Evolutionary conservation across 768 basidiomycete genomes (phyloP).

Genomic region (Tylopilus felleus): DNA sequence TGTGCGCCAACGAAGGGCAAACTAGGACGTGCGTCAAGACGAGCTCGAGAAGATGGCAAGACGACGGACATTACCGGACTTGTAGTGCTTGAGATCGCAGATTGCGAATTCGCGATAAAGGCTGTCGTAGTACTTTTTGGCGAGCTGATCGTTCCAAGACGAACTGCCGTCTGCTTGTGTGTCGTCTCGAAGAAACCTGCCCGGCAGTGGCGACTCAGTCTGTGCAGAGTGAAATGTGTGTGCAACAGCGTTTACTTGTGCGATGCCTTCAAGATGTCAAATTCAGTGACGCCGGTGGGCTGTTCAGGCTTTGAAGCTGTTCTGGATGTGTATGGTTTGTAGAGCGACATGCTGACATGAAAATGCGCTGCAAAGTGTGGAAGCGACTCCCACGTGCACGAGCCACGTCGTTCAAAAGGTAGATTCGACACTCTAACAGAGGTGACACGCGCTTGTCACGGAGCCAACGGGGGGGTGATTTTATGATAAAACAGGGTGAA

Average conservation of each 20-base stretch:
- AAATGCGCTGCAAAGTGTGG: too few relatives aligned
- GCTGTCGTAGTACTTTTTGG: conserved; percentile 81
- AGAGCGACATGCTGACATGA: too few relatives aligned
- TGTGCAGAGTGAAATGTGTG: neutral
- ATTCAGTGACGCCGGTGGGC: conserved; percentile 43
- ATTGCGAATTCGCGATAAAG: conserved; percentile 91
- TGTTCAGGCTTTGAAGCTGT: neutral
- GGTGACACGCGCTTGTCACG: too few relatives aligned
- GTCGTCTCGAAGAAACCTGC: conserved; percentile 73
- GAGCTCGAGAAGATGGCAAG: neutral
- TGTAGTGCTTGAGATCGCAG: conserved; percentile 95
- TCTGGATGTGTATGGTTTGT: too few relatives aligned
- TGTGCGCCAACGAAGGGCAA: conserved; percentile 92
- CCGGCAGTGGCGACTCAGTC: neutral
- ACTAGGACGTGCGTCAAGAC: conserved; percentile 39
- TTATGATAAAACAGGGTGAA: too few relatives aligned
- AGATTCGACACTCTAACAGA: too few relatives aligned
- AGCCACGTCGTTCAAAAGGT: too few relatives aligned
- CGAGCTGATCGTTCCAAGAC: conserved; percentile 81
- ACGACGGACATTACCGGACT: conserved; percentile 73
- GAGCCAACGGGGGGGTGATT: too few relatives aligned
- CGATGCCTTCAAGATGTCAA: conserved; percentile 70
- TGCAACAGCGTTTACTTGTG: conserved; percentile 49
- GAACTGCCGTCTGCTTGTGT: conserved; percentile 13
- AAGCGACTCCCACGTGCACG: too few relatives aligned